Conservation (phyloP, 768 basidiomycete species). For the Termitomyces sp. region DNA sequence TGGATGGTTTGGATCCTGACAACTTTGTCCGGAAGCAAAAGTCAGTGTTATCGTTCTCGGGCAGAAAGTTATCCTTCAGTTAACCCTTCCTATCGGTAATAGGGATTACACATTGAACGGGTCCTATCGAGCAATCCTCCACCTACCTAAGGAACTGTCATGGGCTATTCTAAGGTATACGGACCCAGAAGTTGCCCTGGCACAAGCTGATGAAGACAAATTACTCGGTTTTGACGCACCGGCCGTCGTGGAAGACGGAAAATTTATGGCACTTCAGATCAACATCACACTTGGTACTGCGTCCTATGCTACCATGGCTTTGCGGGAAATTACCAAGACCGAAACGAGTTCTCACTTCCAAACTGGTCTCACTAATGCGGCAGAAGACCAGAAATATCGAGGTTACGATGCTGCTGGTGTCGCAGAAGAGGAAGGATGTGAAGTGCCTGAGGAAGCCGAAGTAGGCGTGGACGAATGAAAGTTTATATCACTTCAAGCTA, state of each 20-base stretch:
- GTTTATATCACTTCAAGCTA: neutral
- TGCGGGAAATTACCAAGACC: conserved; percentile 91
- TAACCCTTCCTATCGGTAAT: neutral
- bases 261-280: conserved; percentile 86
- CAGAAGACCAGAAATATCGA: conserved; percentile 80
- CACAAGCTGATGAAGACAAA: conserved; percentile 93
- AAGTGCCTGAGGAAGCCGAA: conserved; percentile 14
- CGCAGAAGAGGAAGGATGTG: conserved; percentile 15
- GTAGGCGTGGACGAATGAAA: conserved; percentile 4
- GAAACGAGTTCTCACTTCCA: conserved; percentile 94
- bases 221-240: conserved; percentile 79
- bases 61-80: neutral
- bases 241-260: conserved; percentile 59
- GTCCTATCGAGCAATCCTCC: conserved; percentile 89
- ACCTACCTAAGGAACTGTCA: conserved; percentile 73
- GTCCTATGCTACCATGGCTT: conserved; percentile 97
- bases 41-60: conserved; percentile 36
- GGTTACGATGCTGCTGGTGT: conserved; percentile 39
- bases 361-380: conserved; percentile 64
- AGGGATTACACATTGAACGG: conserved; percentile 93
- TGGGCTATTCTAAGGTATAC: conserved; percentile 88
- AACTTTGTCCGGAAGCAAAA: conserved; percentile 88
- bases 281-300: conserved; percentile 82
- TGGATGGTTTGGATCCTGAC: conserved; percentile 87
- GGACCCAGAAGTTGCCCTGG: conserved; percentile 86